Percentiles rank a stretch among this genome's conserved stretches.
Evolutionary conservation across 2,329 filamentous ascomycete genomes (phyloP).

Genomic region (Penicillium capsulatum): DNA sequence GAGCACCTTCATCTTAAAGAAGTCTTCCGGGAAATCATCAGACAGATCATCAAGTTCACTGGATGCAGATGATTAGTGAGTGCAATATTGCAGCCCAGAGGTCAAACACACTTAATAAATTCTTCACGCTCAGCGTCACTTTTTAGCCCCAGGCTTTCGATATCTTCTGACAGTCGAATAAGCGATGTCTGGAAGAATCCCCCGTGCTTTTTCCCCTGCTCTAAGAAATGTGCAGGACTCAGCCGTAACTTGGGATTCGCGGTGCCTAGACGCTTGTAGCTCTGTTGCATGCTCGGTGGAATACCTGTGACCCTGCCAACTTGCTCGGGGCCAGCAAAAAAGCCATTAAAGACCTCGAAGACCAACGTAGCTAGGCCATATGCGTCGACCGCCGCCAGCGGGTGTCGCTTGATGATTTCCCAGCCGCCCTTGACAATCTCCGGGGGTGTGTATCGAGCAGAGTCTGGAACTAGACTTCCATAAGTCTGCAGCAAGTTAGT

Average conservation of each 20-base stretch:
- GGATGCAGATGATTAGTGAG: slow-evolving; percentile 20
- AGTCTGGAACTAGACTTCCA: slow-evolving; percentile 81
- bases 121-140: slow-evolving; percentile 75
- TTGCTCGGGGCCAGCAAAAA: slow-evolving; percentile 71
- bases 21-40: slow-evolving; percentile 95
- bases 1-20: slow-evolving; percentile 94
- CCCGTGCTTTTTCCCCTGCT: slow-evolving; percentile 76
- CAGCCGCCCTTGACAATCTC: slow-evolving; percentile 85
- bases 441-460: slow-evolving; percentile 76
- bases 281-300: slow-evolving; percentile 80
- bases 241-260: slow-evolving; percentile 84
- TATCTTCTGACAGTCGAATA: slow-evolving; percentile 86
- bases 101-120: slow-evolving; percentile 65
- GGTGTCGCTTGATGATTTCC: slow-evolving; percentile 81
- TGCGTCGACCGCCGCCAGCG: slow-evolving; percentile 76
- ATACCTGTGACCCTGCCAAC: slow-evolving; percentile 80
- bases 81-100: neutral
- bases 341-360: slow-evolving; percentile 87
- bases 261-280: slow-evolving; percentile 85
- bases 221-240: slow-evolving; percentile 78
- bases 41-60: slow-evolving; percentile 77
- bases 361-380: slow-evolving; percentile 82
- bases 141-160: slow-evolving; percentile 90
- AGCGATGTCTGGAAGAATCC: slow-evolving; percentile 91
- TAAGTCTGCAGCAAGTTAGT: slow-evolving; percentile 58